Evolutionary conservation across 1,284 basidiomycete genomes (phyloP).

Genomic region (Boletus hoseneyae): DNA sequence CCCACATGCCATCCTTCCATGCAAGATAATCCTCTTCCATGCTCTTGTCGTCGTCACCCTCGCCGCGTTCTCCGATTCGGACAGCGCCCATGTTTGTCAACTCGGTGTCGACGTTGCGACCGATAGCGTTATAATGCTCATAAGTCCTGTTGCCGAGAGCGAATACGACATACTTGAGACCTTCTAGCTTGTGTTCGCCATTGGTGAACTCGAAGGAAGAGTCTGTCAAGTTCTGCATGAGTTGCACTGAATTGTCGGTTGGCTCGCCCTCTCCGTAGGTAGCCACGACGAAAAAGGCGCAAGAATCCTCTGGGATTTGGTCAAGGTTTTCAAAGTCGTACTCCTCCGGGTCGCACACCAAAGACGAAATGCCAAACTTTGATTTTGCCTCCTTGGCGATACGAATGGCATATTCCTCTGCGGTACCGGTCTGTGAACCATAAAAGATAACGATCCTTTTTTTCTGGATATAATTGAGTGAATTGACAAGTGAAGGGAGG

Average conservation of each 20-base stretch:
- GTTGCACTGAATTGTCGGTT: slow-evolving; percentile 95
- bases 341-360: slow-evolving; percentile 95
- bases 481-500: not conserved
- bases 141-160: slow-evolving; percentile 95
- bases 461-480: slow-evolving; percentile 53
- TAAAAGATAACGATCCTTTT: slow-evolving; percentile 95
- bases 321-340: slow-evolving; percentile 98
- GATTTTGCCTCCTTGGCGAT: slow-evolving; percentile 93
- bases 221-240: slow-evolving; percentile 91
- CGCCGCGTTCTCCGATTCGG: slow-evolving; percentile 88
- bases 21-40: slow-evolving; percentile 99
- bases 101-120: slow-evolving; percentile 74
- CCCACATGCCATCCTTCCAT: slow-evolving; percentile 99
- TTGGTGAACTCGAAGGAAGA: slow-evolving; percentile 84
- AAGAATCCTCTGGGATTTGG: slow-evolving; percentile 81
- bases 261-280: slow-evolving; percentile 99
- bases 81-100: slow-evolving; percentile 80
- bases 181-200: slow-evolving; percentile 74
- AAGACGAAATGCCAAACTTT: slow-evolving; percentile 88
- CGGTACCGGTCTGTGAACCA: slow-evolving; percentile 95
- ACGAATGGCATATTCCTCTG: slow-evolving; percentile 93
- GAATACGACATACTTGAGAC: slow-evolving; percentile 94
- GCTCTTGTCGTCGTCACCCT: slow-evolving; percentile 98
- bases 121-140: slow-evolving; percentile 93
- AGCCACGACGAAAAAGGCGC: slow-evolving; percentile 93